phyloP scores from a whole-genome alignment of 2,329 filamentous ascomycete species.

The Geosmithia putterillii region DNA sequence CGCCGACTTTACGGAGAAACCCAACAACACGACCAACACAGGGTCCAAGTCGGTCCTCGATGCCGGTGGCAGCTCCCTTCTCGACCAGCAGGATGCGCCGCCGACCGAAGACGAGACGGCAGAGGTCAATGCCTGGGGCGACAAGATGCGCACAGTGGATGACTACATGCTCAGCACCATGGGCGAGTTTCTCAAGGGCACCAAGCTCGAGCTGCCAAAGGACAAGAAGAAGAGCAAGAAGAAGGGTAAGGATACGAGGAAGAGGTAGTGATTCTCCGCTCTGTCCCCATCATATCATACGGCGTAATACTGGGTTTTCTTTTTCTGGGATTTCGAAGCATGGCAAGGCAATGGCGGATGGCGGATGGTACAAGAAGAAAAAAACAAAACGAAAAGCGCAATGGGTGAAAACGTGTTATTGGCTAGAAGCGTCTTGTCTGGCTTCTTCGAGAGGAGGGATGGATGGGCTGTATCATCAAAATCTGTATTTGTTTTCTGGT shows the following conservation, averaged over 20 bases:
- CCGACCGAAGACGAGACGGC: slow-evolving; percentile 11
- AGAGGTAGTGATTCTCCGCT: slow-evolving; percentile 17
- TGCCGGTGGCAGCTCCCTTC: slow-evolving; percentile 7
- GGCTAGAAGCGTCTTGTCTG: background rate
- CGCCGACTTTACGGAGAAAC: slow-evolving; percentile 67
- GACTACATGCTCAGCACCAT: slow-evolving; percentile 65
- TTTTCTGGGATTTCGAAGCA: too few relatives aligned
- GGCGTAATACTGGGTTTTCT: background rate
- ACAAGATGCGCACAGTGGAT: slow-evolving; percentile 50
- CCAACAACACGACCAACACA: slow-evolving; percentile 17
- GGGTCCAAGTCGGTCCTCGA: slow-evolving; percentile 20
- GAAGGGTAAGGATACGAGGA: slow-evolving; percentile 44
- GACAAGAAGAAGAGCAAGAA: slow-evolving; percentile 53
- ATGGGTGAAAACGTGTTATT: too few relatives aligned
- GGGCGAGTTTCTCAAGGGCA: slow-evolving; percentile 46
- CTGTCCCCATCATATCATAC: too few relatives aligned
- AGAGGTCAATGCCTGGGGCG: slow-evolving; percentile 44
- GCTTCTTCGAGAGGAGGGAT: background rate
- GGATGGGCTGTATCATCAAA: background rate
- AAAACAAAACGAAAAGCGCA: too few relatives aligned
- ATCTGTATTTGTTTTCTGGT: background rate
- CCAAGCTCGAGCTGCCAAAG: slow-evolving; percentile 48
- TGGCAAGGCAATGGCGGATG: too few relatives aligned
- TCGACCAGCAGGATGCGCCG: slow-evolving; percentile 18
- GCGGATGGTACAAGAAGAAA: too few relatives aligned